phyloP scores from a whole-genome alignment of 106 monocot genomes.

The Iris macrosiphon region DNA sequence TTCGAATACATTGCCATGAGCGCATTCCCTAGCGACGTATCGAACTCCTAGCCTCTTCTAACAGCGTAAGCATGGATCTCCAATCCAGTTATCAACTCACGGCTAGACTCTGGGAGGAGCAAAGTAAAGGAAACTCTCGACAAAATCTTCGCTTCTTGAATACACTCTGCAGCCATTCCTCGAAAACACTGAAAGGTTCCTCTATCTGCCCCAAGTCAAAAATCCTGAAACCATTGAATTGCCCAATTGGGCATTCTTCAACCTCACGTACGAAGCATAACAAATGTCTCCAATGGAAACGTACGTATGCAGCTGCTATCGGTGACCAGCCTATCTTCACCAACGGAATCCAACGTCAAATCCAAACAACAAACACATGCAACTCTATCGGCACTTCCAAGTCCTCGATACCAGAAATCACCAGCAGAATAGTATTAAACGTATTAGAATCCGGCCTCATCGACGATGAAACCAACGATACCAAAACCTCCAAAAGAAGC shows the following conservation, averaged over 20 bases:
- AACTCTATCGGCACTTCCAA: no score
- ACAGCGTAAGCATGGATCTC: conserved; percentile 81
- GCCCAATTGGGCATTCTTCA: conserved; percentile 30
- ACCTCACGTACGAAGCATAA: no score
- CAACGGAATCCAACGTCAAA: conserved; percentile 14
- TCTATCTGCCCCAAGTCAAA: conserved; percentile 13
- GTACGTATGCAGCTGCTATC: no score
- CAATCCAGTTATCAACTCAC: conserved; percentile 26
- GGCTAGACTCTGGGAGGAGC: conserved; percentile 44
- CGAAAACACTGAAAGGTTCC: conserved; percentile 48
- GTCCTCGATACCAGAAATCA: no score
- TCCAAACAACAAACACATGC: conserved; percentile 45
- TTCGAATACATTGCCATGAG: conserved; percentile 72
- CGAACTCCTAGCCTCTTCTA: conserved; percentile 35
- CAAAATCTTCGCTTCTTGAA: conserved; percentile 19
- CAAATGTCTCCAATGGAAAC: no score
- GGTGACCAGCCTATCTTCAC: no score
- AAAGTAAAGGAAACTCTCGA: conserved; percentile 46
- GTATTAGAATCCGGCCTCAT: no score
- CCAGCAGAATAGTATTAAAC: conserved; percentile 49
- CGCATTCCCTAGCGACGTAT: conserved; percentile 58
- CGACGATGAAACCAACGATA: no score
- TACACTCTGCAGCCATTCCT: conserved; percentile 27
- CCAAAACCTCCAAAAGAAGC: conserved; percentile 46
- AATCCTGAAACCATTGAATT: conserved; percentile 58